These are phyloP conservation scores for Groenewaldozyma sp. DNA, from an alignment of 1,139 yeast species.

Conservation along the genomic window DNA sequence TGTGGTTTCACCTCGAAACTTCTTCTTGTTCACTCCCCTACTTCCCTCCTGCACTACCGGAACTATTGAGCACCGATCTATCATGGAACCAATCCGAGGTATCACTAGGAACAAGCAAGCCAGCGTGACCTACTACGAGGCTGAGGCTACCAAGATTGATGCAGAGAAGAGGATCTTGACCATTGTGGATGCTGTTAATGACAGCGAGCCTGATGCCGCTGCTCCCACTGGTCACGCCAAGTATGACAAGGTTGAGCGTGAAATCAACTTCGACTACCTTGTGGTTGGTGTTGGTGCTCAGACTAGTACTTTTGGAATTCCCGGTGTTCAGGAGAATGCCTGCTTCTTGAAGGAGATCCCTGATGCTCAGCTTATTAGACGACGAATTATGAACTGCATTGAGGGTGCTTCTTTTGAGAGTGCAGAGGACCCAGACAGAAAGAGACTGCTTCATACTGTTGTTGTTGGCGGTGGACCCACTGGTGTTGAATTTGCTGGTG, in stretches of 20 bases:
- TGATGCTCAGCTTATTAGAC: conserved; percentile 71
- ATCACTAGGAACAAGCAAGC: conserved; percentile 66
- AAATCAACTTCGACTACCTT: conserved; percentile 58
- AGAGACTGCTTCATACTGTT: conserved; percentile 70
- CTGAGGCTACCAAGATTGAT: conserved; percentile 80
- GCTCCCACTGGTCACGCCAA: conserved; percentile 8
- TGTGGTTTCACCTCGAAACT: conserved; percentile 87
- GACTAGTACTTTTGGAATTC: conserved; percentile 86
- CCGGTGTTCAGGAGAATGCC: conserved; percentile 85
- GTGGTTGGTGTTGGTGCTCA: conserved; percentile 90
- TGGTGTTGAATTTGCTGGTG: conserved; percentile 95
- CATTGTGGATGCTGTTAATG: conserved; percentile 38
- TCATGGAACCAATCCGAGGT: conserved; percentile 75
- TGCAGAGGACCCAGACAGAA: conserved; percentile 65
- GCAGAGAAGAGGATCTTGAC: conserved; percentile 53
- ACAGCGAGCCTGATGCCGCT: background rate
- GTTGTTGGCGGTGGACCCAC: conserved; percentile 97
- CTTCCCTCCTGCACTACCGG: conserved; percentile 94
- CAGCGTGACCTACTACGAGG: conserved; percentile 80
- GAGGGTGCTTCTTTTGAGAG: conserved; percentile 78
- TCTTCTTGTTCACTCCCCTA: conserved; percentile 87
- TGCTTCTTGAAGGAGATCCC: conserved; percentile 78
- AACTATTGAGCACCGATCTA: conserved; percentile 81
- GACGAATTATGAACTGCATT: conserved; percentile 66
- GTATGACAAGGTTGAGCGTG: conserved; percentile 13